Percentiles rank a stretch among this genome's conserved stretches.
Conservation (phyloP, 2,329 filamentous ascomycete species). For the Cercospora sesami region DNA sequence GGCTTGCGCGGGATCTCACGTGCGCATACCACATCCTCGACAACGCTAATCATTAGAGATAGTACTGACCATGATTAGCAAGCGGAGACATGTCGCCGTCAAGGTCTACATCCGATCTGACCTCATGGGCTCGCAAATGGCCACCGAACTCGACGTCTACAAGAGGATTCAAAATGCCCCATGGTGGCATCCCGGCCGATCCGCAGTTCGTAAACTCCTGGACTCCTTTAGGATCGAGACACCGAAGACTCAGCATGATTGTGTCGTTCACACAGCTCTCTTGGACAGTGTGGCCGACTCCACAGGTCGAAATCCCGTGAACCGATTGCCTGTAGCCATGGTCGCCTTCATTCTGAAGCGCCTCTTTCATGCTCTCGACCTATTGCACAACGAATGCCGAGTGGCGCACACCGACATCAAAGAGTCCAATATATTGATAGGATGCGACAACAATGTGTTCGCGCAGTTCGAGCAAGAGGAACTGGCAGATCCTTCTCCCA, state of each 20-base stretch:
- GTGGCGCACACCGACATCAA: neutral
- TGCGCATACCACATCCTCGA: neutral
- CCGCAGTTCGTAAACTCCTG: neutral
- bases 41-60: neutral
- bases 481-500: neutral
- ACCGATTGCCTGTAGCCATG: neutral
- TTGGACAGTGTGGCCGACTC: neutral
- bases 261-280: slow-evolving; percentile 9
- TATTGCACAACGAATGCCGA: neutral
- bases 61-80: neutral
- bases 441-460: neutral
- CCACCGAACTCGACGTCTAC: neutral
- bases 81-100: neutral
- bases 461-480: neutral
- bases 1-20: slow-evolving; percentile 18
- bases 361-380: neutral
- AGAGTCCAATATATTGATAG: neutral
- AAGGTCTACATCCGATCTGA: neutral
- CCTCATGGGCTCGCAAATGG: neutral
- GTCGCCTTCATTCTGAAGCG: neutral
- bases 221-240: neutral
- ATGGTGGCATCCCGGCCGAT: neutral
- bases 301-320: neutral
- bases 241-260: too few species aligned
- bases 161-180: neutral